Percentiles rank a stretch among this genome's conserved stretches.
These are phyloP conservation scores for Penicillium sp. DNA, from an alignment of 2,329 filamentous ascomycete genomes.

Conservation along the genomic window DNA sequence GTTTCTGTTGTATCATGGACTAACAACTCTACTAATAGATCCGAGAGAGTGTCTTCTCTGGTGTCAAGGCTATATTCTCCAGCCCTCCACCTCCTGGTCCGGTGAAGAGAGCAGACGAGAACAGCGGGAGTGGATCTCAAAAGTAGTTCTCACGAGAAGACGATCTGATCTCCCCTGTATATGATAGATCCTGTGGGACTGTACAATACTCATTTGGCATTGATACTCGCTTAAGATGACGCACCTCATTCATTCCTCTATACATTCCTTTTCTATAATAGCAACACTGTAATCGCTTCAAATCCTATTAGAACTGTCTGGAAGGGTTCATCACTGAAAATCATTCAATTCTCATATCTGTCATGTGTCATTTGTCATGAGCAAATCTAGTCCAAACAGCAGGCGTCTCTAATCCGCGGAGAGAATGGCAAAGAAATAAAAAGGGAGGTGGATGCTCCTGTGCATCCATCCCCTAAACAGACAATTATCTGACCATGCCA, in stretches of 20 bases:
- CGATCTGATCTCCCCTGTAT: background rate
- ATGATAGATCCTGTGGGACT: constrained; percentile 5
- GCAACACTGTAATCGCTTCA: background rate
- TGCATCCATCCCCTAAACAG: background rate
- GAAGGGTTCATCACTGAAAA: constrained; percentile 9
- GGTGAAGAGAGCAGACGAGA: constrained; percentile 30
- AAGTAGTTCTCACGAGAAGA: background rate
- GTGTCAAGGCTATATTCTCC: constrained; percentile 42
- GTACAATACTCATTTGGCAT: constrained; percentile 17
- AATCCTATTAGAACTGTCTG: background rate
- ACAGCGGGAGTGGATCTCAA: constrained; percentile 19
- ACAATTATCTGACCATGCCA: constrained; percentile 7
- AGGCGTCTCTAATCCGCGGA: constrained; percentile 30
- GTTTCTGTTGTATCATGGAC: background rate
- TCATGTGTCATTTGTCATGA: constrained; percentile 33
- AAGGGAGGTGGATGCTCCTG: background rate
- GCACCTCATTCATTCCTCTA: background rate
- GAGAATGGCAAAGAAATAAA: constrained; percentile 15
- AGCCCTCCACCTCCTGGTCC: constrained; percentile 39
- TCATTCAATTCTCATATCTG: constrained; percentile 36
- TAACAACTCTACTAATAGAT: constrained; percentile 34
- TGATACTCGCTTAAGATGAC: background rate
- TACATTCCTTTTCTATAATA: background rate
- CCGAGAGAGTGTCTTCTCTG: constrained; percentile 42
- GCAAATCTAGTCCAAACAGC: constrained; percentile 27